Evolutionary conservation across 2,329 filamentous ascomycete species (phyloP), one percentile per base, ranked within the genome.

Genomic region (Cryphonectria naterciae): DNA sequence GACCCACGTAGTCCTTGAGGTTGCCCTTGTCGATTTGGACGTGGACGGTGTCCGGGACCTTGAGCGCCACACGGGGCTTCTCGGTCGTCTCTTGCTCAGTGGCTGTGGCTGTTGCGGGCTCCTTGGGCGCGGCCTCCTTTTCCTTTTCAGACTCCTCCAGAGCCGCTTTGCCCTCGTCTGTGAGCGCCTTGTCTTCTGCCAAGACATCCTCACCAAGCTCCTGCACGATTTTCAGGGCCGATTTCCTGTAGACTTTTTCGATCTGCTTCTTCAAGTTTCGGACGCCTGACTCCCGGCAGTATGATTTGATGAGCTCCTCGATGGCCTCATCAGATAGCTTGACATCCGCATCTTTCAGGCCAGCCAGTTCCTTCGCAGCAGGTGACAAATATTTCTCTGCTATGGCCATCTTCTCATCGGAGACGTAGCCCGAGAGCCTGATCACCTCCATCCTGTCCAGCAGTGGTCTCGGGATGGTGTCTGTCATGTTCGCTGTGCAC

Each of bases 181-280:
- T 97, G 70, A 97, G 82, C 6, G 93, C 94, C 74, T 93, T 89
- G 32, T 92, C 90, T 79, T 98, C 95, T 3, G 92, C 88, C 1
- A 97, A 82, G 1, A 87, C 93, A 7, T 94, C 91, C 78, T 98
- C 95, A 65, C 95, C 95, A 19, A 98, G 87, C 74, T 98, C 95
- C 79, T 95, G 92, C 17, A 99, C 95, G 75, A 99, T 99, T 83
- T 98, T 98, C 73, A 99, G 86, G 0, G 96, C 97, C 19, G 95
- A 94, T 82, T 99, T 99, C 71, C 96, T 91, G 83, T 98, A 99
- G 3, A 99, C 94, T 85, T 99, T 99, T 81, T 99, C 96, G 73
- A 99, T 99, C 81, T 98, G 95, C 85, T 99, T 98, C 88, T 99
- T 99, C 73, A 99, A 84, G 79, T 99, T 99, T 75, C 96, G 92